These are phyloP conservation scores for Miamiensis avidus DNA, from an alignment of 169 alveolate genomes.

Conservation along the genomic window DNA sequence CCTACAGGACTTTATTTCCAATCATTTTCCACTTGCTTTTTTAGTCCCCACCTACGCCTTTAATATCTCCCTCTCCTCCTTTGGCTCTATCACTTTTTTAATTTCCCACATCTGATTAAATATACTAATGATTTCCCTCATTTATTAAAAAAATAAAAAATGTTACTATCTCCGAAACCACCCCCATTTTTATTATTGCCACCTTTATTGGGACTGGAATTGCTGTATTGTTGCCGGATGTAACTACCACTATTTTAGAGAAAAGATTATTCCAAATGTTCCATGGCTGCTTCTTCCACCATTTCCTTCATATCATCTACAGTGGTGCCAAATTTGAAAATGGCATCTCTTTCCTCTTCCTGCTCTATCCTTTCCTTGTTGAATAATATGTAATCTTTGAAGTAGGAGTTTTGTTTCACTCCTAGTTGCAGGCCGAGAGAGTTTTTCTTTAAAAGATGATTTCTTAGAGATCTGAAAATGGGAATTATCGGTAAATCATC, in stretches of 20 bases:
- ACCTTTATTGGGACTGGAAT: no score
- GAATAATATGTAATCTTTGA: background rate
- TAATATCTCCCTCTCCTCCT: no score
- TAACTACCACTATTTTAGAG: background rate
- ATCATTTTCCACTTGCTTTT: background rate
- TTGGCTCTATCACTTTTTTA: no score
- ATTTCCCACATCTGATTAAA: no score
- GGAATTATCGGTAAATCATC: background rate
- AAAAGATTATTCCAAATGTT: no score
- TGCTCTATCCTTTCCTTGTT: background rate
- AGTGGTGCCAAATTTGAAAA: background rate
- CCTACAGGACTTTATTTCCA: background rate
- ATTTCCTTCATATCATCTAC: background rate
- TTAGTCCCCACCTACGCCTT: no score
- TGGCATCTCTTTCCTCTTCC: background rate
- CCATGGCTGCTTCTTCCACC: background rate
- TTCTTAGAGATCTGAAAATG: background rate
- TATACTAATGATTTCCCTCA: no score
- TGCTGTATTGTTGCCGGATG: no score
- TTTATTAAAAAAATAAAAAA: no score
- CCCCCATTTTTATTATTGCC: no score
- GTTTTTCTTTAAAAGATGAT: no score
- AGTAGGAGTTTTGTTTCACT: background rate
- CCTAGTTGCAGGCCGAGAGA: background rate
- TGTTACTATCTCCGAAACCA: no score